Evolutionary conservation across 1,284 basidiomycete species (phyloP).

Genomic region (Trichosporon inkin): DNA sequence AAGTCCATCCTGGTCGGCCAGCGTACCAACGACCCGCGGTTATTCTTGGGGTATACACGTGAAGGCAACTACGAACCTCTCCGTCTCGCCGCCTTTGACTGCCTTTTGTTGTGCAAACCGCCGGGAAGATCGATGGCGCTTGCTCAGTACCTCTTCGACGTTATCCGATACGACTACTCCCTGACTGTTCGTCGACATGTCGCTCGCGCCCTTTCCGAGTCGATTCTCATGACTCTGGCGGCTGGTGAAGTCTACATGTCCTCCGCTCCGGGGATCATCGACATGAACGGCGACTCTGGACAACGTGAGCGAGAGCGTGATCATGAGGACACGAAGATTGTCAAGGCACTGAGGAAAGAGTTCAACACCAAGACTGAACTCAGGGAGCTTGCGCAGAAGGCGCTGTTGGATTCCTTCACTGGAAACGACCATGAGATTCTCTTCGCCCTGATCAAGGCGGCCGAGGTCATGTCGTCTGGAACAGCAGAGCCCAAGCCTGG

Average conservation of each 20-base stretch:
- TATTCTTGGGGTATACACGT: slow-evolving; percentile 84
- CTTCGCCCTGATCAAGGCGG: slow-evolving; percentile 85
- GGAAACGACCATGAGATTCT: slow-evolving; percentile 80
- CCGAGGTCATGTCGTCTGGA: slow-evolving; percentile 80
- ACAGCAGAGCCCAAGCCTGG: slow-evolving; percentile 78
- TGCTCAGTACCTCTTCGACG: slow-evolving; percentile 83
- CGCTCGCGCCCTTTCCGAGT: slow-evolving; percentile 77
- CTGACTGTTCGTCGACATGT: slow-evolving; percentile 78
- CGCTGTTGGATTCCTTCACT: slow-evolving; percentile 31
- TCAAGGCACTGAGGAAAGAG: slow-evolving; percentile 80
- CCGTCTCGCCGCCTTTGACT: slow-evolving; percentile 87
- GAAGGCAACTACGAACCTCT: slow-evolving; percentile 92
- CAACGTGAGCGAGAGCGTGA: slow-evolving; percentile 29
- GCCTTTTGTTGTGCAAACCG: slow-evolving; percentile 77
- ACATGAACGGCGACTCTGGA: slow-evolving; percentile 22
- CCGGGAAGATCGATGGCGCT: slow-evolving; percentile 55
- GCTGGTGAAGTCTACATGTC: slow-evolving; percentile 73
- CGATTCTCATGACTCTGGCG: slow-evolving; percentile 77
- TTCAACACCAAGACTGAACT: slow-evolving; percentile 68
- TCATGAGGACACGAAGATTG: slow-evolving; percentile 53
- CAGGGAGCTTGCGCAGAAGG: slow-evolving; percentile 55
- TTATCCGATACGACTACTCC: slow-evolving; percentile 81
- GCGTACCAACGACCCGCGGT: slow-evolving; percentile 71
- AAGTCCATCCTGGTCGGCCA: slow-evolving; percentile 74
- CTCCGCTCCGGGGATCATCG: slow-evolving; percentile 32